Evolutionary conservation across 129 eudicot genomes (phyloP).

Genomic region (Flaveria trinervia): DNA sequence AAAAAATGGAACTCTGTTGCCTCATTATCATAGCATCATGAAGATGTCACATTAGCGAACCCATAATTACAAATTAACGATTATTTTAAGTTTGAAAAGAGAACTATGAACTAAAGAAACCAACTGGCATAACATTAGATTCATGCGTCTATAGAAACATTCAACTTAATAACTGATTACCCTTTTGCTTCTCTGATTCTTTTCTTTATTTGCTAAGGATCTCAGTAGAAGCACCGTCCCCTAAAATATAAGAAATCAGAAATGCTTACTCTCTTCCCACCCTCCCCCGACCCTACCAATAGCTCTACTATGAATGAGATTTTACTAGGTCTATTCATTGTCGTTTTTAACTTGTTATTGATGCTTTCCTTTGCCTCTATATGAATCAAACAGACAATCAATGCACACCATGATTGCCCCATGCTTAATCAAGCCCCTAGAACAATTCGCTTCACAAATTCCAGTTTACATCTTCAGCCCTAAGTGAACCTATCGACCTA

Average conservation of each 20-base stretch:
- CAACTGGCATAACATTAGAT: background rate
- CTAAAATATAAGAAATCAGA: too few species aligned
- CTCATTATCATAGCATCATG: background rate
- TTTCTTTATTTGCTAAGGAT: too few species aligned
- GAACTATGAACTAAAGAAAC: background rate
- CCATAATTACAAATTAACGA: background rate
- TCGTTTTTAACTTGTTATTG: too few species aligned
- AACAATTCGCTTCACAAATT: background rate
- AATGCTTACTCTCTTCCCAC: too few species aligned
- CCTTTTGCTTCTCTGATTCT: background rate
- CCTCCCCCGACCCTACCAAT: too few species aligned
- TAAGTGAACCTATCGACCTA: background rate
- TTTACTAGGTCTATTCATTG: too few species aligned
- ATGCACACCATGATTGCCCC: background rate
- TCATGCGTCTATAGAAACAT: background rate
- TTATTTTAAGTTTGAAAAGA: background rate
- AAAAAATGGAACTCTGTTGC: background rate
- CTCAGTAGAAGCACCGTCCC: too few species aligned
- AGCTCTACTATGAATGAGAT: too few species aligned
- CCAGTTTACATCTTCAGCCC: too few species aligned
- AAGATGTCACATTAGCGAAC: background rate
- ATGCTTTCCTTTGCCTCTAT: background rate
- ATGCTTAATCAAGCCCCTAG: background rate
- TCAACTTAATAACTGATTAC: background rate
- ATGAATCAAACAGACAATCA: background rate